phyloP scores from a whole-genome alignment of 2,329 filamentous ascomycete species.

The Penicillium expansum region DNA sequence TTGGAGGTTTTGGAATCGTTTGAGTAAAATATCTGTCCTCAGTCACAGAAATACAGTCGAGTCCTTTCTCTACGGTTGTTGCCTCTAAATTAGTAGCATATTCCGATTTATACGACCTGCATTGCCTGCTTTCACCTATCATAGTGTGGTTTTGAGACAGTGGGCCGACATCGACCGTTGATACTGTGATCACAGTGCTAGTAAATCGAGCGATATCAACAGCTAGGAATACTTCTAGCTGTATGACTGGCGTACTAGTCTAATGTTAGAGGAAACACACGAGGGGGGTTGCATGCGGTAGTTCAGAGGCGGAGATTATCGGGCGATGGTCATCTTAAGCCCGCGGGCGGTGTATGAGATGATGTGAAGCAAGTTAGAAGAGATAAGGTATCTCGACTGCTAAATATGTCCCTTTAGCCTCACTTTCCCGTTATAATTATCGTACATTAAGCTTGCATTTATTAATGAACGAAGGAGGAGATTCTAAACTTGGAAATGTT shows the following conservation, averaged over 20 bases:
- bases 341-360: neutral
- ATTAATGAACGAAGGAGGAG: neutral
- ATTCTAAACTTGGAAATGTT: neutral
- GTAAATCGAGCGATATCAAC: neutral
- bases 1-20: no score
- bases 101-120: neutral
- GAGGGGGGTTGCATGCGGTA: neutral
- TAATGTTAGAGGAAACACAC: neutral
- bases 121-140: no score
- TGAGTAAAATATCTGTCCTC: neutral
- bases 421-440: neutral
- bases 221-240: neutral
- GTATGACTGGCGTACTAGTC: neutral
- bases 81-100: neutral
- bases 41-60: neutral
- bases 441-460: neutral
- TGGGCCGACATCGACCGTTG: neutral
- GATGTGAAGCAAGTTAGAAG: neutral
- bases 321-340: neutral
- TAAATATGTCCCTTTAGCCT: neutral
- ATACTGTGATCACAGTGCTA: neutral
- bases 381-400: neutral
- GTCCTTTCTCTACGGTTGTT: neutral
- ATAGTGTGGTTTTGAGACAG: neutral
- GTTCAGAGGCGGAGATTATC: neutral